Base-by-base conservation (phyloP, 1,284 basidiomycete genomes). In the Sporisorium scitamineum region DNA sequence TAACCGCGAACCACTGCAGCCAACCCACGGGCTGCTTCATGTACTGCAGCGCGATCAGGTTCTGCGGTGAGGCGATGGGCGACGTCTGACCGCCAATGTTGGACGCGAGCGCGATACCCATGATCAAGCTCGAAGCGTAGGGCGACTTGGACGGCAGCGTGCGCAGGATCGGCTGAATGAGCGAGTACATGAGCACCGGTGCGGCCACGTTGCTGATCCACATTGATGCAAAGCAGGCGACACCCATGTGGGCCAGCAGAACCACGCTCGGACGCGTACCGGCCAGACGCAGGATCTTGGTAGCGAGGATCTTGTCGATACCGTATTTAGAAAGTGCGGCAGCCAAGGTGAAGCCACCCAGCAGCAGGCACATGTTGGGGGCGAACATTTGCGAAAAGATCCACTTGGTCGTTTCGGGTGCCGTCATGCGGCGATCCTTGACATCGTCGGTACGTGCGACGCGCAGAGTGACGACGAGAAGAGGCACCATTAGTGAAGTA, bases 191-290 rank as follows among this genome's bases (percentile, higher is more conserved):
- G 14, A 99, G 88, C 1, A 96, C 97, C 14, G 97, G 97, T 8
- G 96, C 96, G 0, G 96, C 96, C 16, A 99, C 96, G 84, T 99
- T 98, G 85, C 93, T 92, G 81, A 99, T 98, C 97, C 95, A 99
- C 97, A 98, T 99, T 85, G 93, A 94, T 2, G 96, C 95, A 84
- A 99, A 99, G 84, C 95, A 97, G 1, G 95, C 93, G 5, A 99
- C 95, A 42, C 89, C 90, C 97, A 99, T 99, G 86, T 98, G 94
- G 0, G 94, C 93, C 41, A 99, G 89, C 18, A 99, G 88, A 2
- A 99, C 95, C 0, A 90, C 90, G 76, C 90, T 91, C 0, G 95
- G 97, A 62, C 89, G 89, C 9, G 93, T 92, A 1, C 97, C 96
- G 2, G 97, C 97, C 52, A 97, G 87, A 78, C 91, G 92, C 52